Conservation (phyloP, 345 rosid genomes). For the Populus pruinosa region DNA sequence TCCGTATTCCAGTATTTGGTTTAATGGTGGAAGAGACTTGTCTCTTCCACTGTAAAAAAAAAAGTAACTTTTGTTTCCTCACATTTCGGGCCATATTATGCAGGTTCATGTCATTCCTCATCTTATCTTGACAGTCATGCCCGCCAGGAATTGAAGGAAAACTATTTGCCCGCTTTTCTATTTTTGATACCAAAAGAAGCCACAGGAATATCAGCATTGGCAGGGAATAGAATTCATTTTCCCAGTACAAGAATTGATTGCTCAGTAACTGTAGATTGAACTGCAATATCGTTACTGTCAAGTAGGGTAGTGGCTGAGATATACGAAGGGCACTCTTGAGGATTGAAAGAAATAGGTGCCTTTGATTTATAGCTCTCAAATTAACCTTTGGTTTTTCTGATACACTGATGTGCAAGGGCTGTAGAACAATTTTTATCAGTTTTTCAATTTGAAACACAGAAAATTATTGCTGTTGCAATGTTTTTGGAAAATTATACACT, state of each 20-base stretch:
- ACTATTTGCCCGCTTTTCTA: slow-evolving; percentile 71
- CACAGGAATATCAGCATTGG: slow-evolving; percentile 68
- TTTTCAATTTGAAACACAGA: slow-evolving; percentile 3
- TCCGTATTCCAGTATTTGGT: too few species aligned
- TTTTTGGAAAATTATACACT: too few species aligned
- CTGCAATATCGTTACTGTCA: not conserved
- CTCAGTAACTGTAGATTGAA: not conserved
- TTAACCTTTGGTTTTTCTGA: not conserved
- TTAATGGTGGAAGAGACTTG: too few species aligned
- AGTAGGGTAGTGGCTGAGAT: not conserved
- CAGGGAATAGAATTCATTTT: not conserved
- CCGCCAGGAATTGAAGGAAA: slow-evolving; percentile 99
- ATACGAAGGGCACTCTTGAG: not conserved
- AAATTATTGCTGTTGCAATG: not conserved
- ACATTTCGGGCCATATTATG: slow-evolving; percentile 7
- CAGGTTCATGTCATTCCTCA: slow-evolving; percentile 99
- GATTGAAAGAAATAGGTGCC: not conserved
- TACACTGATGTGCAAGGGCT: not conserved
- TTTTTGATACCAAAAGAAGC: slow-evolving; percentile 89
- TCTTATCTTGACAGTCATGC: slow-evolving; percentile 77
- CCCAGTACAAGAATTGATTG: not conserved
- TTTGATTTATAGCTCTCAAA: not conserved
- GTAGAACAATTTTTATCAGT: not conserved
- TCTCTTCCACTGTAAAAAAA: too few species aligned
- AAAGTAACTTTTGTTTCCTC: not conserved